Evolutionary conservation across 2,329 filamentous ascomycete species (phyloP).

Genomic region (Curvularia spicifera): DNA sequence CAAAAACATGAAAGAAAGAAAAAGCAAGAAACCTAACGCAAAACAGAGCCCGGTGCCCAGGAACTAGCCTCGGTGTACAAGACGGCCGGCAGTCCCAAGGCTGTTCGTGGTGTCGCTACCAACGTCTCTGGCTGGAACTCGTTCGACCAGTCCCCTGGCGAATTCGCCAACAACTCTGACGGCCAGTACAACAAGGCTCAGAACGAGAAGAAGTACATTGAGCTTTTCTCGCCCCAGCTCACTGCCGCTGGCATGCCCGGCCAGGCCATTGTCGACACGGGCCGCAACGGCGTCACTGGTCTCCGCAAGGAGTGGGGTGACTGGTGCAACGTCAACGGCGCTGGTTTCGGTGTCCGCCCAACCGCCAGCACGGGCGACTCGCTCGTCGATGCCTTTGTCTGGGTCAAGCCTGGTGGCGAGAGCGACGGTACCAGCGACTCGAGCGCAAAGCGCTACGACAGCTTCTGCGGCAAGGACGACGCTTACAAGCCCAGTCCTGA

Average conservation of each 20-base stretch:
- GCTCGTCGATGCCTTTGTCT: conserved; percentile 70
- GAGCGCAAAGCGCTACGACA: conserved; percentile 60
- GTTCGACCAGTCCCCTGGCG: conserved; percentile 53
- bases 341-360: conserved; percentile 68
- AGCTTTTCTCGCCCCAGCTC: conserved; percentile 59
- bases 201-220: conserved; percentile 63
- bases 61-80: conserved; percentile 59
- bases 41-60: conserved; percentile 55
- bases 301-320: conserved; percentile 65
- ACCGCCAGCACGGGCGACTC: conserved; percentile 64
- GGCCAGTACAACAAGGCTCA: conserved; percentile 52
- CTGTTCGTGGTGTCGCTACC: conserved; percentile 61
- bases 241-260: conserved; percentile 56
- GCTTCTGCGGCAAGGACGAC: conserved; percentile 62
- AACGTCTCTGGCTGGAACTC: conserved; percentile 68
- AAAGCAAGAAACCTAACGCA: neutral
- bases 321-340: conserved; percentile 72
- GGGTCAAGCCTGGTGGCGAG: conserved; percentile 72
- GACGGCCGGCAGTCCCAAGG: conserved; percentile 55
- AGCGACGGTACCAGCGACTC: conserved; percentile 56
- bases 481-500: conserved; percentile 70
- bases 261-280: conserved; percentile 63
- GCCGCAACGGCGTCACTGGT: conserved; percentile 62
- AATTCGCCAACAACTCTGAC: conserved; percentile 45
- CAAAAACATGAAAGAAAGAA: neutral